These are phyloP conservation scores for Heliosperma pusillum DNA, from an alignment of 148 eudicot species.

Conservation along the genomic window DNA sequence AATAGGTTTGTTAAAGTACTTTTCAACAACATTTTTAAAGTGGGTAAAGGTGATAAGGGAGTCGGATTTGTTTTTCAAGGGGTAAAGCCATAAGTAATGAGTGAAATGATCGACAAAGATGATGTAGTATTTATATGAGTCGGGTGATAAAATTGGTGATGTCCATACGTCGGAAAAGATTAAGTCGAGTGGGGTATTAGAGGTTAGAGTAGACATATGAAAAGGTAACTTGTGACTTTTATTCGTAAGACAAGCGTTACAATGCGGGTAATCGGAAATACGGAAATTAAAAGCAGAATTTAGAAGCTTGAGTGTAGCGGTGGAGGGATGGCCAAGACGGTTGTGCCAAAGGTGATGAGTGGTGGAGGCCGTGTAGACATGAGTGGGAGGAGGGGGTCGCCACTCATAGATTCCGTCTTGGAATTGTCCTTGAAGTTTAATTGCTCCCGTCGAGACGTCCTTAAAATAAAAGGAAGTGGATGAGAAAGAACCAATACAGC, in stretches of 20 bases:
- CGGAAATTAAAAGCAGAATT: not conserved
- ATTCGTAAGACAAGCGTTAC: not conserved
- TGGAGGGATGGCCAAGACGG: not conserved
- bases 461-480: not conserved
- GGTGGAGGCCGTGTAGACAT: not conserved
- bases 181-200: not conserved
- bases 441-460: not conserved
- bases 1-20: not conserved
- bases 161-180: not conserved
- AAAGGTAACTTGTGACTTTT: not conserved
- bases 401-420: not conserved
- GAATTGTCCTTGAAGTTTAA: not conserved
- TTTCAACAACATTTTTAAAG: not conserved
- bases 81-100: not conserved
- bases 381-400: not conserved
- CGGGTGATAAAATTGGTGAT: not conserved
- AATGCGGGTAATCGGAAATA: not conserved
- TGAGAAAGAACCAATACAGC: not conserved
- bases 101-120: slow-evolving; percentile 1
- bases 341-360: not conserved
- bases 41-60: not conserved
- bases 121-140: not conserved
- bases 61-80: not conserved
- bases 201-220: not conserved
- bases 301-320: not conserved